These are phyloP conservation scores for Pyricularia grisea DNA, from an alignment of 2,329 filamentous ascomycete species.

Conservation along the genomic window DNA sequence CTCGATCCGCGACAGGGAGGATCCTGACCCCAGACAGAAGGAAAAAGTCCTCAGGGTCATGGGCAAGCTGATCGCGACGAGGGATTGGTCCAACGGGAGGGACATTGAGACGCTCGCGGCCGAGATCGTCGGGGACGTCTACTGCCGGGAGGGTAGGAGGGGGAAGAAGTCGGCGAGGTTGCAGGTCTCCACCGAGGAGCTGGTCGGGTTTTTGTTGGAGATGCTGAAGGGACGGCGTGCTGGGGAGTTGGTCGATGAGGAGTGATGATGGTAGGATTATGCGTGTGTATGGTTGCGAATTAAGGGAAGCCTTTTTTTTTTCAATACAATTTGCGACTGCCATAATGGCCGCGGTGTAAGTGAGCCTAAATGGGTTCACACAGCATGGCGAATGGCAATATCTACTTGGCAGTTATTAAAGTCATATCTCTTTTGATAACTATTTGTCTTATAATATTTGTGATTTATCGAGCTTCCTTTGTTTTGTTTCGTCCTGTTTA, in stretches of 20 bases:
- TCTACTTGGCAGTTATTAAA: too few species aligned
- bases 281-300: too few species aligned
- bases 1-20: slow-evolving; percentile 6
- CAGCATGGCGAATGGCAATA: too few species aligned
- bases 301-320: too few species aligned
- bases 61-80: slow-evolving; percentile 7
- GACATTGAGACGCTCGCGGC: slow-evolving; percentile 10
- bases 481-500: too few species aligned
- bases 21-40: slow-evolving; percentile 5
- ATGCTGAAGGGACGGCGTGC: not conserved
- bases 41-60: slow-evolving; percentile 7
- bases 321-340: not conserved
- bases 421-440: too few species aligned
- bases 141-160: not conserved
- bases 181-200: not conserved
- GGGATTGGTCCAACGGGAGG: slow-evolving; percentile 9
- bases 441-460: too few species aligned
- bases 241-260: not conserved
- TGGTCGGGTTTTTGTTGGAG: not conserved
- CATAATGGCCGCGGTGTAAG: not conserved
- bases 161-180: not conserved
- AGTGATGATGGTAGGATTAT: not conserved
- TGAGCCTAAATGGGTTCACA: not conserved
- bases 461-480: too few species aligned
- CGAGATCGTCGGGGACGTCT: not conserved